These are phyloP conservation scores for Backusella circina DNA, from an alignment of 192 early-diverging fungal genomes.

Conservation along the genomic window DNA sequence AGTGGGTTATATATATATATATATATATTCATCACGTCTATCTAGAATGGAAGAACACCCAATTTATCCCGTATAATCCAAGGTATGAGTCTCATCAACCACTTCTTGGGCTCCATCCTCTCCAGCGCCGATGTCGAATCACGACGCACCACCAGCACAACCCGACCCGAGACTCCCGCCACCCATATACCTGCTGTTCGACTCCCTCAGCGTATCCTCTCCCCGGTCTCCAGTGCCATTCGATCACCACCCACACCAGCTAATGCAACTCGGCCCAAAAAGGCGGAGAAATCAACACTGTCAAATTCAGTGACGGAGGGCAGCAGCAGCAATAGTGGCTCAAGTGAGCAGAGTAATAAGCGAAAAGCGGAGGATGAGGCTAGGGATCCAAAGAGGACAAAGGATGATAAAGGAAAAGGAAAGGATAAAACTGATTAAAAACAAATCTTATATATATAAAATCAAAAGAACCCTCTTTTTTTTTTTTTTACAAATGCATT, in stretches of 20 bases:
- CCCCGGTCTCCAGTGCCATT: neutral
- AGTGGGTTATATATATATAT: neutral
- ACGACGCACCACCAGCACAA: neutral
- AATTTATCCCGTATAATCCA: conserved; percentile 27
- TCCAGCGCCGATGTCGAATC: conserved; percentile 23
- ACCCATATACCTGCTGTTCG: neutral
- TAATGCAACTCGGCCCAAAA: neutral
- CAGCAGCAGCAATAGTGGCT: neutral
- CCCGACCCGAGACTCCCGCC: neutral
- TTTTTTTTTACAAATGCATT: too few species aligned
- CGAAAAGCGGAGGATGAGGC: neutral
- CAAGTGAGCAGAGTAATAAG: neutral
- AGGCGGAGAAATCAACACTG: neutral
- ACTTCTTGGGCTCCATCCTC: conserved; percentile 32
- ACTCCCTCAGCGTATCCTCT: neutral
- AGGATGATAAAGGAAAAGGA: conserved; percentile 12
- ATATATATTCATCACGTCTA: neutral
- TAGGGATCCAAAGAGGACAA: neutral
- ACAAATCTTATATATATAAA: neutral
- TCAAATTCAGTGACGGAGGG: neutral
- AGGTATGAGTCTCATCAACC: conserved; percentile 30
- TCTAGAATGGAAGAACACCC: neutral
- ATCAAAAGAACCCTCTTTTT: neutral
- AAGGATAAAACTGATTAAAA: conserved; percentile 13
- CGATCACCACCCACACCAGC: neutral